Evolutionary conservation across 345 rosid genomes (phyloP).

Genomic region (Camelina laxa): DNA sequence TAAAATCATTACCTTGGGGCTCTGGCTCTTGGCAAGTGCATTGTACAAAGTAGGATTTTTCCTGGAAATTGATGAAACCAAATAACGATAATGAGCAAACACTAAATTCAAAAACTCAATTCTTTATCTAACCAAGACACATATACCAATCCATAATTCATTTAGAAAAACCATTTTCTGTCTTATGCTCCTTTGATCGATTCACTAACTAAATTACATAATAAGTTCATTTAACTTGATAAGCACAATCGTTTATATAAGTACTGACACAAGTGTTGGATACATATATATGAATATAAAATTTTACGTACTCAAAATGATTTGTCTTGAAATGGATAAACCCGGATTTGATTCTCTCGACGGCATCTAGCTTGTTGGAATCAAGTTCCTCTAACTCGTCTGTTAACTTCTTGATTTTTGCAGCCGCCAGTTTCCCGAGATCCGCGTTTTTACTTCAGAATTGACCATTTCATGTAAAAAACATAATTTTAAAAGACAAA

Average conservation of each 20-base stretch:
- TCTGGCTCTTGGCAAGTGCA: conserved; percentile 73
- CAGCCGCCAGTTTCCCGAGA: conserved; percentile 71
- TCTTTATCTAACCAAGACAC: background rate
- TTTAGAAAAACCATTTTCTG: background rate
- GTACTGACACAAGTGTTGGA: background rate
- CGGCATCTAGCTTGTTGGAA: conserved; percentile 54
- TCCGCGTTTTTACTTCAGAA: conserved; percentile 61
- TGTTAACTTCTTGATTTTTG: conserved; percentile 73
- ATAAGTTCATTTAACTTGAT: conserved; percentile 7
- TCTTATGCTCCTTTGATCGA: background rate
- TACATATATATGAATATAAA: background rate
- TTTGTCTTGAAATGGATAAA: conserved; percentile 73
- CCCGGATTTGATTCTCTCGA: conserved; percentile 68
- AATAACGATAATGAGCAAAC: conserved; percentile 20
- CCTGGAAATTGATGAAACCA: conserved; percentile 54
- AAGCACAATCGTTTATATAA: background rate
- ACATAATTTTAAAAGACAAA: background rate
- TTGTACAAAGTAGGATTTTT: conserved; percentile 70
- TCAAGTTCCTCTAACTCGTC: conserved; percentile 66
- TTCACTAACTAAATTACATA: conserved; percentile 1
- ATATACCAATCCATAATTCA: background rate
- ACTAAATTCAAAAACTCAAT: conserved; percentile 3
- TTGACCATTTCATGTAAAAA: conserved; percentile 3
- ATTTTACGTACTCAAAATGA: conserved; percentile 70
- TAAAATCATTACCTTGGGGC: conserved; percentile 72